Base-by-base conservation (phyloP, 1,284 basidiomycete species). In the Ustilago cynodontis region DNA sequence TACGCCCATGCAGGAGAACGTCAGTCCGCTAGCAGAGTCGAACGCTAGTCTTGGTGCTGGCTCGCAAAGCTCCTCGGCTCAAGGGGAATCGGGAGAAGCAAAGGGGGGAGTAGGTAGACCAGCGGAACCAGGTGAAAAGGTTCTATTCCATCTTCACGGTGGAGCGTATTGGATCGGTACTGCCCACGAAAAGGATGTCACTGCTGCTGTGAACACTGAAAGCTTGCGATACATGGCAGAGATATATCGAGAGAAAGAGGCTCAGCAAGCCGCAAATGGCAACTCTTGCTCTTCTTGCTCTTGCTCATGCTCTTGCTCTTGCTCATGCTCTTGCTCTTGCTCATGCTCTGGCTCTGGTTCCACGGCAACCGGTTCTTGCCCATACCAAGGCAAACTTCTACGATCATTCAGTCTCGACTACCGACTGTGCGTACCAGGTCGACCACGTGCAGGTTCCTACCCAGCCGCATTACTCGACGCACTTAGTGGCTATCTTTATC, bases 81-180 rank as follows among this genome's bases (percentile, higher is more conserved):
- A 16, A 13, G 33, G 33, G 3, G 56, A 52, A 2, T 26, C 29
- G 20, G 39, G 26, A 18, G 67, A 71, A 7, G 60, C 39, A 0
- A 37, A 35, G 3, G 59, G 64, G 13, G 72, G 77, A 8, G 73
- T 80, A 2, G 80, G 78, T 13, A 57, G 71, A 28, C 59, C 58
- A 1, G 80, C 82, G 0, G 59, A 63, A 24, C 59, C 53, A 0
- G 77, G 74, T n/a, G 82, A 84, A 51, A 73, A 78, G 63, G 76
- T 84, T 35, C 56, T 84, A 7, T 78, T 76, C 37, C 79, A 83
- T 55, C 56, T 84, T 16, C 82, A 84, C 43, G 82, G 82, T 13
- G 82, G 82, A 8, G 82, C 82, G 7, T 84, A 84, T 52, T 84
- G 82, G 82, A 82, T 82, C 39, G 80, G 80, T 9, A 79, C 79